These are phyloP conservation scores for Amyloporia xantha DNA, from an alignment of 768 basidiomycete genomes.

Conservation along the genomic window DNA sequence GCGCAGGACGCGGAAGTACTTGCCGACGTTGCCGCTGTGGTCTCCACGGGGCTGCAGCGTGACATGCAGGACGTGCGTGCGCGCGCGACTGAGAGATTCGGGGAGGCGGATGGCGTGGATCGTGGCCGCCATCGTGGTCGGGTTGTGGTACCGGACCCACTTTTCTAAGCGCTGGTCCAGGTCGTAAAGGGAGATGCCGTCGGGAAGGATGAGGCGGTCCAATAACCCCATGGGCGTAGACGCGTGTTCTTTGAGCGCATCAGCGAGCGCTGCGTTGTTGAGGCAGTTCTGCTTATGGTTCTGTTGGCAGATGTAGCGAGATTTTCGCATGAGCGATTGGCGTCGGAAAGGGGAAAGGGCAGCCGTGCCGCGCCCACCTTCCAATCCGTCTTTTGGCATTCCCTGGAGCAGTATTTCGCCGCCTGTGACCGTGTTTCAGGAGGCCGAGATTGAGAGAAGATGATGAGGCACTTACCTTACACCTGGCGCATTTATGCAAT, in stretches of 20 bases:
- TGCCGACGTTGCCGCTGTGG: slow-evolving; percentile 18
- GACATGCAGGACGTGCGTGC: slow-evolving; percentile 17
- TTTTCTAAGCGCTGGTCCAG: slow-evolving; percentile 27
- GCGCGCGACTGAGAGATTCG: slow-evolving; percentile 19
- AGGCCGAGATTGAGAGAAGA: background rate
- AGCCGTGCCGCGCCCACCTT: slow-evolving; percentile 8
- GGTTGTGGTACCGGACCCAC: slow-evolving; percentile 26
- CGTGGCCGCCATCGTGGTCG: slow-evolving; percentile 24
- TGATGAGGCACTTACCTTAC: slow-evolving; percentile 8
- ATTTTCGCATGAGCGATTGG: too few relatives aligned
- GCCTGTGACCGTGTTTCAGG: slow-evolving; percentile 6
- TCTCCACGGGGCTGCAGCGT: slow-evolving; percentile 15
- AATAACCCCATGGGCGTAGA: slow-evolving; percentile 8
- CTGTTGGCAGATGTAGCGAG: slow-evolving; percentile 6
- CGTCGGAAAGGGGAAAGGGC: background rate
- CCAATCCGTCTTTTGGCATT: slow-evolving; percentile 22
- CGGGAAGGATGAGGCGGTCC: slow-evolving; percentile 16
- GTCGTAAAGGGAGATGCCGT: slow-evolving; percentile 21
- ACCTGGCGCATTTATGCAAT: slow-evolving; percentile 10
- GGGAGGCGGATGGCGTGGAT: slow-evolving; percentile 25
- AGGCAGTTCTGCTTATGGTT: slow-evolving; percentile 17
- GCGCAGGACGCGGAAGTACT: slow-evolving; percentile 24
- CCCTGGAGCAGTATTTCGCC: slow-evolving; percentile 17
- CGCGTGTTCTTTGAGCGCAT: slow-evolving; percentile 11
- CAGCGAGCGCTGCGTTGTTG: slow-evolving; percentile 15